phyloP scores from a whole-genome alignment of 371 early-diverging fungal genomes.

The Gilbertella persicaria region DNA sequence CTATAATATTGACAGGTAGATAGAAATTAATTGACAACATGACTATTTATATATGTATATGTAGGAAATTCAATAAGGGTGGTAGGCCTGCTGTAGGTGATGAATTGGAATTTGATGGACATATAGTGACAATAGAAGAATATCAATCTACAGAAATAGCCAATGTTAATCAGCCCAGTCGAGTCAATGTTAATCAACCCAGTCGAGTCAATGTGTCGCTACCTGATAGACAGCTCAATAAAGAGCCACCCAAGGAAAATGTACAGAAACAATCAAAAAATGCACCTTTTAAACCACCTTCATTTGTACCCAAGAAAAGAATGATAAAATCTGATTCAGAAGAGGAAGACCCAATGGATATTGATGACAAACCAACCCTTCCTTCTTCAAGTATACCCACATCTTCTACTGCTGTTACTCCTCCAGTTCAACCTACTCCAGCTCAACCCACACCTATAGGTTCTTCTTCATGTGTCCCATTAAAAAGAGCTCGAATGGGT shows the following conservation, averaged over 20 bases:
- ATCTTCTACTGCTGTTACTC: too few relatives aligned
- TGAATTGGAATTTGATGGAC: slow-evolving; percentile 65
- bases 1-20: slow-evolving; percentile 46
- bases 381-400: not conserved
- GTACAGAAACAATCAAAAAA: too few relatives aligned
- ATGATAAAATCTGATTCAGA: slow-evolving; percentile 5
- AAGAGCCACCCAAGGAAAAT: too few relatives aligned
- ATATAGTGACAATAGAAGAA: slow-evolving; percentile 56
- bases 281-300: slow-evolving; percentile 9
- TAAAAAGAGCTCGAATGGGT: slow-evolving; percentile 30
- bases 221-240: too few relatives aligned
- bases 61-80: slow-evolving; percentile 50
- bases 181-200: too few relatives aligned
- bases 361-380: too few relatives aligned
- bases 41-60: not conserved
- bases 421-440: not conserved
- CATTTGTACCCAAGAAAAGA: slow-evolving; percentile 13
- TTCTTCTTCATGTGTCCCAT: too few relatives aligned
- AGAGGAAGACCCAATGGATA: not conserved
- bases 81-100: slow-evolving; percentile 46
- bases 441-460: not conserved
- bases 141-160: slow-evolving; percentile 5
- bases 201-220: too few relatives aligned
- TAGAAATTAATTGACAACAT: not conserved
- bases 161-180: not conserved